A percentile compares a stretch with the other conserved stretches of the same genome.
These are phyloP conservation scores for Penicillium glabrum DNA, from an alignment of 2,329 filamentous ascomycete species.

Conservation along the genomic window DNA sequence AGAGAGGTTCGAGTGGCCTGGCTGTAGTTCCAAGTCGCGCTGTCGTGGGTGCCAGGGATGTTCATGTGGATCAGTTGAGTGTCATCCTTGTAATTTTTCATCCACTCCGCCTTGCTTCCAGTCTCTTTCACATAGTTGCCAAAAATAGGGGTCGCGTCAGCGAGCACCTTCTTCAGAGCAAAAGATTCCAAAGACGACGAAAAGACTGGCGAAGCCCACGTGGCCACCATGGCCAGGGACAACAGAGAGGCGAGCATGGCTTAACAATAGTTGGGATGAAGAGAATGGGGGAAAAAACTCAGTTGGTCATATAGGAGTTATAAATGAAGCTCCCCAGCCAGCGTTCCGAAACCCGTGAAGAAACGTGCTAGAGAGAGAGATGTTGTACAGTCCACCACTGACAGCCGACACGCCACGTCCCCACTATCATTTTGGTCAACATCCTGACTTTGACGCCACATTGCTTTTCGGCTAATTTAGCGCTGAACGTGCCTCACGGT, in stretches of 20 bases:
- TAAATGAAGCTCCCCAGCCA: too few species aligned
- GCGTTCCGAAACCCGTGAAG: too few species aligned
- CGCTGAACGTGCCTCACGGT: background rate
- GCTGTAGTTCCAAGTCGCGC: constrained; percentile 54
- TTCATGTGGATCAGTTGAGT: constrained; percentile 49
- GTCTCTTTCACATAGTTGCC: constrained; percentile 32
- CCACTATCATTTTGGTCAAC: too few species aligned
- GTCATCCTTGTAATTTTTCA: constrained; percentile 45
- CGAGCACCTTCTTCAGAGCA: constrained; percentile 45
- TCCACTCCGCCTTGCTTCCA: constrained; percentile 43
- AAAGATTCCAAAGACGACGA: constrained; percentile 29
- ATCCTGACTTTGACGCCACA: too few species aligned
- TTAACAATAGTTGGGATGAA: background rate
- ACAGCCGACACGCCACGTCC: too few species aligned
- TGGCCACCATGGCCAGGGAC: background rate
- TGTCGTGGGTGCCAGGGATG: constrained; percentile 53
- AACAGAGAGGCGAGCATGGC: background rate
- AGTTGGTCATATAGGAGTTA: background rate
- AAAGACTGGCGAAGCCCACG: background rate
- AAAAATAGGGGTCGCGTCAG: constrained; percentile 46
- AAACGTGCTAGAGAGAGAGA: too few species aligned
- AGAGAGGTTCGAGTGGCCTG: constrained; percentile 43
- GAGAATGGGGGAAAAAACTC: background rate
- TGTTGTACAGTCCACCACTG: too few species aligned
- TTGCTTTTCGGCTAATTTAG: background rate